Base-by-base conservation (phyloP, 495 filamentous ascomycete species). In the Collariella sp. region DNA sequence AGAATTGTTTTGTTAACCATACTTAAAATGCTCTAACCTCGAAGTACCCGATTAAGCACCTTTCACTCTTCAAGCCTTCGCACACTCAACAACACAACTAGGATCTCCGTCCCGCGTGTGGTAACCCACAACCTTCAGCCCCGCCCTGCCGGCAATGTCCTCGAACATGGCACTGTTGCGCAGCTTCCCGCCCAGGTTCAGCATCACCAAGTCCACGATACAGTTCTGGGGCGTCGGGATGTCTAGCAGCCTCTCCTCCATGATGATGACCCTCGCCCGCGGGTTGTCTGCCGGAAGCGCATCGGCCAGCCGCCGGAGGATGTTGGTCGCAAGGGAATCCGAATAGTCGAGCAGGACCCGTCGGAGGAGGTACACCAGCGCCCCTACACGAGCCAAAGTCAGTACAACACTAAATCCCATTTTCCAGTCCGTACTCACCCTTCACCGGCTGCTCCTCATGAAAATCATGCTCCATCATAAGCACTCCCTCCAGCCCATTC, bases 261-360 rank as follows among this genome's bases (percentile, higher is more conserved):
- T 63, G 55, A 69, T 63, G 42, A 69, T 36, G 20, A 69, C 49
- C 18, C 61, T 34, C 7, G 59, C 66, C 13, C 55, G 56, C 2
- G 52, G 55, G 33, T 62, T 45, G 33, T 63, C 52, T 11, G 24
- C 49, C 0, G 61, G 58, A 59, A 82, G 68, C 0, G 74, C 78
- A 1, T 62, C 62, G 1, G 60, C 66, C 6, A 78, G 50, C 1
- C 58, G 62, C 4, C 54, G 54, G 11, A 80, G 60, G 26, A 80
- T 79, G 0, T 59, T 56, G 0, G 45, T 50, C 29, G 69, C 67
- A 2, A 62, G 49, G 3, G 41, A 13, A 34, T 79, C 76, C 3
- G 72, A 62, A 63, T 75, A 81, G 57, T 82, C 74, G 46, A 81
- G 76, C 0, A 82, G 62, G 2, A 79, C 68, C n/a, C 70, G 62